These are phyloP conservation scores for Pythium brachiatum DNA, from an alignment of 352 stramenopile genomes.

Conservation along the genomic window DNA sequence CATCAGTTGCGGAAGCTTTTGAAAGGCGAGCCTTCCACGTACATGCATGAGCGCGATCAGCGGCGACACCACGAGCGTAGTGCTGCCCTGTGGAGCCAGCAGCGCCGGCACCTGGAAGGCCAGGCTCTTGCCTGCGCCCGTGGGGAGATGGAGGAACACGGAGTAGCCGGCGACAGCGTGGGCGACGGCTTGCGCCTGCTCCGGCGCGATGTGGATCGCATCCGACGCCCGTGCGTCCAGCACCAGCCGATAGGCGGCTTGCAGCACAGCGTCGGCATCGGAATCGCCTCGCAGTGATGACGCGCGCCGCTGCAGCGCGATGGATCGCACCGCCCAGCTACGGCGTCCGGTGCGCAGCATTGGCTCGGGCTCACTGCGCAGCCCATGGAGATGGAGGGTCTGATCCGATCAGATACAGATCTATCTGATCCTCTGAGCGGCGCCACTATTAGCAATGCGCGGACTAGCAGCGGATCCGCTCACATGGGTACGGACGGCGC, in stretches of 20 bases:
- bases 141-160: slow-evolving; percentile 75
- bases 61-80: slow-evolving; percentile 71
- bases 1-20: too few relatives aligned
- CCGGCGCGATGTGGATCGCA: slow-evolving; percentile 32
- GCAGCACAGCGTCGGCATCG: slow-evolving; percentile 8
- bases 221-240: slow-evolving; percentile 29
- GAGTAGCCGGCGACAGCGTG: slow-evolving; percentile 49
- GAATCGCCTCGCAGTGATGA: background rate
- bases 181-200: slow-evolving; percentile 43
- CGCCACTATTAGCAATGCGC: background rate
- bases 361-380: too few relatives aligned
- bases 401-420: background rate
- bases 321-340: background rate
- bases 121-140: slow-evolving; percentile 76
- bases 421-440: background rate
- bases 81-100: slow-evolving; percentile 28
- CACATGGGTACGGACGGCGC: slow-evolving; percentile 43
- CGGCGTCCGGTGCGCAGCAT: background rate
- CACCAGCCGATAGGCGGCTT: slow-evolving; percentile 38
- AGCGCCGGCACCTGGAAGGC: slow-evolving; percentile 76
- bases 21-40: too few relatives aligned
- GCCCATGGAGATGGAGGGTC: too few relatives aligned
- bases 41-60: slow-evolving; percentile 78
- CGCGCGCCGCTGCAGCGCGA: background rate
- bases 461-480: slow-evolving; percentile 28